phyloP scores from a whole-genome alignment of 352 stramenopile species.

The Globisporangium solare region DNA sequence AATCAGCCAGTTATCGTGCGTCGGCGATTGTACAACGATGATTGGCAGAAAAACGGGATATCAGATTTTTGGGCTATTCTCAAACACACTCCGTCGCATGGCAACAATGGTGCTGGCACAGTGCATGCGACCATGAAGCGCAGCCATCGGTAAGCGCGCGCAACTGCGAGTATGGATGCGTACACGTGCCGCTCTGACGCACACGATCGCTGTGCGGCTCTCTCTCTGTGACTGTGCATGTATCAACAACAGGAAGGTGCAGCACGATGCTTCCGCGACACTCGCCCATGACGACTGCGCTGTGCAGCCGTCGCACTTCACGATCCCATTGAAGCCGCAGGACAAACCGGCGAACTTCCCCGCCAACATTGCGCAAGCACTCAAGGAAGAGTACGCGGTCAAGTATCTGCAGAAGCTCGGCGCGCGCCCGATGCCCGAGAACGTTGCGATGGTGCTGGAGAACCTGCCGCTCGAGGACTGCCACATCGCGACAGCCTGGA shows the following conservation, averaged over 20 bases:
- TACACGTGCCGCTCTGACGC: background rate
- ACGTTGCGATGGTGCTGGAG: slow-evolving; percentile 58
- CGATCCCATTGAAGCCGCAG: slow-evolving; percentile 50
- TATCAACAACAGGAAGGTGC: slow-evolving; percentile 7
- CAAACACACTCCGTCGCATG: too few relatives aligned
- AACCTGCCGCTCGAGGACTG: slow-evolving; percentile 64
- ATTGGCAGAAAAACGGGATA: too few relatives aligned
- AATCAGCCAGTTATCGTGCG: too few relatives aligned
- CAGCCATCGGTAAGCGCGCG: slow-evolving; percentile 1
- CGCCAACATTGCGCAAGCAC: slow-evolving; percentile 30
- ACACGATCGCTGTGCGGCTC: background rate
- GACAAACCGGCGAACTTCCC: slow-evolving; percentile 39
- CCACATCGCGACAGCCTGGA: slow-evolving; percentile 50
- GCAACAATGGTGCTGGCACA: background rate
- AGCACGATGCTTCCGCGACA: slow-evolving; percentile 7
- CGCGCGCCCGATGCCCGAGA: slow-evolving; percentile 37
- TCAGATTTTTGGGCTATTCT: too few relatives aligned
- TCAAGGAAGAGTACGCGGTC: slow-evolving; percentile 68
- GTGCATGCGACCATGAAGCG: slow-evolving; percentile 5
- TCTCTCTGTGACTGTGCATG: too few relatives aligned
- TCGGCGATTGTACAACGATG: too few relatives aligned
- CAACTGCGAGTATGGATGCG: background rate
- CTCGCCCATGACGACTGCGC: slow-evolving; percentile 22
- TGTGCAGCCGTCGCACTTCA: slow-evolving; percentile 45
- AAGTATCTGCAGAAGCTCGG: slow-evolving; percentile 67